Conservation (phyloP, 495 filamentous ascomycete genomes). For the Lophium mytilinum region DNA sequence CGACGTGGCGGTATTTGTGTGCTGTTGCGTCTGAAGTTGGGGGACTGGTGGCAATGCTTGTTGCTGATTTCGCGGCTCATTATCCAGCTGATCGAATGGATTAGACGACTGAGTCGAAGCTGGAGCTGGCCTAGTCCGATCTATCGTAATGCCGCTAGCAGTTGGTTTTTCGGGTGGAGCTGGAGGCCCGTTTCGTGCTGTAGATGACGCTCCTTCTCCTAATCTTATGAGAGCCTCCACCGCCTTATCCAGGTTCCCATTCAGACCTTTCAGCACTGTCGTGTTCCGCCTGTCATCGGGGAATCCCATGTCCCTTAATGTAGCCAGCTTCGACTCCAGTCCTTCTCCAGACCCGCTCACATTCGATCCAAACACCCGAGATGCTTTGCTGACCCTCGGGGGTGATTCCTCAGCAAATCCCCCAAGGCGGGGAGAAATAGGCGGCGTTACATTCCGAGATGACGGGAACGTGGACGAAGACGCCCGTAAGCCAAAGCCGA, state of each 20-base stretch:
- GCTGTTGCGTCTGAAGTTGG: constrained; percentile 13
- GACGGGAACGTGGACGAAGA: constrained; percentile 59
- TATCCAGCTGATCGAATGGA: constrained; percentile 43
- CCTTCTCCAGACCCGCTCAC: constrained; percentile 51
- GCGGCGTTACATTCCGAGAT: constrained; percentile 24
- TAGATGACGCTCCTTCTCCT: constrained; percentile 49
- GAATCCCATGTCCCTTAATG: constrained; percentile 88
- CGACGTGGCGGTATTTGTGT: constrained; percentile 1
- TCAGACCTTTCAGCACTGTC: constrained; percentile 66
- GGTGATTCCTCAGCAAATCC: constrained; percentile 32
- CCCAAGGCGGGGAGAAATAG: constrained; percentile 27
- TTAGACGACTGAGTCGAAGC: constrained; percentile 35
- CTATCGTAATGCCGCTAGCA: constrained; percentile 22
- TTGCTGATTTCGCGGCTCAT: constrained; percentile 13
- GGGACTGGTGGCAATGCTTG: constrained; percentile 12
- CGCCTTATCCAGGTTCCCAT: constrained; percentile 75
- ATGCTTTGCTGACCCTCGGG: constrained; percentile 46
- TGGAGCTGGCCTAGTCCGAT: constrained; percentile 7
- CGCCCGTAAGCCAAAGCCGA: constrained; percentile 63
- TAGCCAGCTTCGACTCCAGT: constrained; percentile 62
- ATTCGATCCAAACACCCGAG: constrained; percentile 59
- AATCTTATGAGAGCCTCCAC: constrained; percentile 75
- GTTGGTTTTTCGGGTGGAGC: constrained; percentile 12
- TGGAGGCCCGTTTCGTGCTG: constrained; percentile 11
- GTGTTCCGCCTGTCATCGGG: constrained; percentile 71